These are phyloP conservation scores for Isoetes taiwanensis DNA, from an alignment of 75 land plant genomes.

Conservation along the genomic window DNA sequence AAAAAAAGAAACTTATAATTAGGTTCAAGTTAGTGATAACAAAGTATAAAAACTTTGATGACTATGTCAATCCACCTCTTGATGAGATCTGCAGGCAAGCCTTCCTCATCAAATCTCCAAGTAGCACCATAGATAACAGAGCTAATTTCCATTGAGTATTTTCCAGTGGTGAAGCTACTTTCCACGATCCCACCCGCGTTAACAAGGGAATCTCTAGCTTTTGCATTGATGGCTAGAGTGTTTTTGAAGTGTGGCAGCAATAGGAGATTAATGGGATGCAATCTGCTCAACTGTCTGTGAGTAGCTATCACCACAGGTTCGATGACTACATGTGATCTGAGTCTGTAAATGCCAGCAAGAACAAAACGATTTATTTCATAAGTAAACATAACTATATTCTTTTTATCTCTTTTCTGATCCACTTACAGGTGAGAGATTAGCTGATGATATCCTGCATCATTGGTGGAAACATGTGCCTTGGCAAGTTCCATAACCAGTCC, in stretches of 20 bases:
- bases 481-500: constrained; percentile 13
- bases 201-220: constrained; percentile 32
- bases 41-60: no score
- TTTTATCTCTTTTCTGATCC: not conserved
- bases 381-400: no score
- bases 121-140: constrained; percentile 20
- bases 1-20: no score
- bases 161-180: constrained; percentile 23
- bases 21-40: no score
- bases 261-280: constrained; percentile 49
- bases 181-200: constrained; percentile 44
- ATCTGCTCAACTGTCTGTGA: constrained; percentile 40
- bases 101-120: constrained; percentile 85
- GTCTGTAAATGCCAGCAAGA: no score
- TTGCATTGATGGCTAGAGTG: constrained; percentile 48
- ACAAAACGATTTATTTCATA: no score
- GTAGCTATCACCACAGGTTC: constrained; percentile 63
- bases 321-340: constrained; percentile 31
- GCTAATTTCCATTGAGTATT: constrained; percentile 35
- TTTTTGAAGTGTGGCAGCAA: constrained; percentile 52
- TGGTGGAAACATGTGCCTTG: constrained; percentile 9
- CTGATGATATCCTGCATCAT: constrained; percentile 20
- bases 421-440: constrained; percentile 18
- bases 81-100: constrained; percentile 81
- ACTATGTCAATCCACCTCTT: no score